phyloP scores from a whole-genome alignment of 1,284 basidiomycete species.

The Pyrrhoderma noxium region DNA sequence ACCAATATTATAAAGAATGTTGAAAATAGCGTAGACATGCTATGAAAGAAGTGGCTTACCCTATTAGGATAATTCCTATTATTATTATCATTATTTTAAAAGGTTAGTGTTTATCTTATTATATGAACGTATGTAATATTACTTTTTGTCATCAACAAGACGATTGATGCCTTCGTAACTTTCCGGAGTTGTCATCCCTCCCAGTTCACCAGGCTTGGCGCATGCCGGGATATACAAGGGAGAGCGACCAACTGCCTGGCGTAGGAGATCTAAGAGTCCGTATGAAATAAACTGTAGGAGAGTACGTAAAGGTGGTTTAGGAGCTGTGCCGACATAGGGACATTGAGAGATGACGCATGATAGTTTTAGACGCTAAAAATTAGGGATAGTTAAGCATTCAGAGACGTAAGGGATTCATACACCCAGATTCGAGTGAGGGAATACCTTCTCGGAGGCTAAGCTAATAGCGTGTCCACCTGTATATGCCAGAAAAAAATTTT shows the following conservation, averaged over 20 bases:
- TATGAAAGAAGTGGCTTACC: not conserved
- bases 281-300: slow-evolving; percentile 24
- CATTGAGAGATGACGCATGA: slow-evolving; percentile 31
- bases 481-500: not conserved
- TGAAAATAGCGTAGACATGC: not conserved
- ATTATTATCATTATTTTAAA: not conserved
- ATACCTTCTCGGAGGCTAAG: slow-evolving; percentile 28
- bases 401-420: not conserved
- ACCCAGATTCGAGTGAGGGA: not conserved
- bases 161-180: slow-evolving; percentile 19
- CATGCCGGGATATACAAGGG: slow-evolving; percentile 31
- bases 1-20: not conserved
- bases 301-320: slow-evolving; percentile 15
- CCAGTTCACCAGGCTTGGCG: slow-evolving; percentile 23
- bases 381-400: not conserved
- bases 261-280: slow-evolving; percentile 26
- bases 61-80: slow-evolving; percentile 5
- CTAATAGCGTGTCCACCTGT: slow-evolving; percentile 32
- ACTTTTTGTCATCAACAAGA: slow-evolving; percentile 16
- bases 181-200: slow-evolving; percentile 21
- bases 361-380: slow-evolving; percentile 23
- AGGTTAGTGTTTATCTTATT: not conserved
- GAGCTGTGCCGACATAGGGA: slow-evolving; percentile 27
- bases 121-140: not conserved
- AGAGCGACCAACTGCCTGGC: slow-evolving; percentile 27